phyloP scores from a whole-genome alignment of 2,329 filamentous ascomycete species.

The Scorias spongiosa region DNA sequence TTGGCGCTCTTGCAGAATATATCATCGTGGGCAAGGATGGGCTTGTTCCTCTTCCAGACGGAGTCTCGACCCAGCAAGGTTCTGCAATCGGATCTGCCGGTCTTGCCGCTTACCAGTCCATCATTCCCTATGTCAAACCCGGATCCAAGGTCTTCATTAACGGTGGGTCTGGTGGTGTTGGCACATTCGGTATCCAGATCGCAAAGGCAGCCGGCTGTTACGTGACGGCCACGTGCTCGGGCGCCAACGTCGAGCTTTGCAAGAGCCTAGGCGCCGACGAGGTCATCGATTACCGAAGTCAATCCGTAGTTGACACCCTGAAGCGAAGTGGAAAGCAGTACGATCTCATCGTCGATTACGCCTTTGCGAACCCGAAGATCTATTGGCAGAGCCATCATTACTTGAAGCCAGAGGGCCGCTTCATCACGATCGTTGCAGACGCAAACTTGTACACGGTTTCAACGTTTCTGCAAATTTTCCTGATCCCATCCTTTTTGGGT shows the following conservation, averaged over 20 bases:
- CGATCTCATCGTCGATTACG: conserved; percentile 42
- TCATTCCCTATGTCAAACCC: conserved; percentile 22
- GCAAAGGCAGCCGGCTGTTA: conserved; percentile 45
- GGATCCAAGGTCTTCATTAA: conserved; percentile 47
- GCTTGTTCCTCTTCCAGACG: conserved; percentile 18
- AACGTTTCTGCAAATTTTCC: conserved; percentile 22
- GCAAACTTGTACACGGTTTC: conserved; percentile 17
- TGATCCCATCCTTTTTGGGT: conserved; percentile 33
- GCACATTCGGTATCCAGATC: conserved; percentile 46
- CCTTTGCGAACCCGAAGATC: conserved; percentile 34
- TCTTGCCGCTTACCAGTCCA: conserved; percentile 24
- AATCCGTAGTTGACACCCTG: conserved; percentile 33
- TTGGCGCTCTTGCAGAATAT: conserved; percentile 26
- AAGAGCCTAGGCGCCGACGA: conserved; percentile 46
- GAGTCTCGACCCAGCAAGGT: conserved; percentile 21
- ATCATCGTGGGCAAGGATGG: conserved; percentile 11
- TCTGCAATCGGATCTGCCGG: conserved; percentile 23
- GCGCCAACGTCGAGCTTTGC: conserved; percentile 41
- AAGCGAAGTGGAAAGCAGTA: conserved; percentile 33
- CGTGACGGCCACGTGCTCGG: conserved; percentile 45
- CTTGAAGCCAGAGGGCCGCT: conserved; percentile 34
- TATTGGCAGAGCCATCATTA: conserved; percentile 40
- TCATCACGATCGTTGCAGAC: conserved; percentile 36
- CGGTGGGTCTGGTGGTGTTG: conserved; percentile 47
- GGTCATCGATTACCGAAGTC: conserved; percentile 43